Conservation (phyloP, 179 eudicot species). For the Corrigiola litoralis region DNA sequence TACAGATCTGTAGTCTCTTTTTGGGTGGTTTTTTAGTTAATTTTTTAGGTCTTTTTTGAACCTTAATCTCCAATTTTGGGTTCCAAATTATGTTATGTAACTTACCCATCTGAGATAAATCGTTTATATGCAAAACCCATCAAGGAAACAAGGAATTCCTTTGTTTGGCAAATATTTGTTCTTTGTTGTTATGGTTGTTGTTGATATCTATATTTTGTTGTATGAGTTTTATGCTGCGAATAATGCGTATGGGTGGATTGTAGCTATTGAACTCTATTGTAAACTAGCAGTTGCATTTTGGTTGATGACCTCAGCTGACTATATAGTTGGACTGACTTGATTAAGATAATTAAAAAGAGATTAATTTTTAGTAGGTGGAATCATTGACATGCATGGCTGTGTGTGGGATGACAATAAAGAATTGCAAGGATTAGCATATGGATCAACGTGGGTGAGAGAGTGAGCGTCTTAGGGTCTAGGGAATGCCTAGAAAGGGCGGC, state of each 20-base stretch:
- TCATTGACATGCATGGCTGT: not conserved
- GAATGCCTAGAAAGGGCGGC: conserved; percentile 12
- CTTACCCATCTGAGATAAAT: not conserved
- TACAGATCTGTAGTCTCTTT: conserved; percentile 8
- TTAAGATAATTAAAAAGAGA: not conserved
- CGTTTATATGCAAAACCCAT: not conserved
- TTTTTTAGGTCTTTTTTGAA: conserved; percentile 11
- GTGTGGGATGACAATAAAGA: conserved; percentile 10
- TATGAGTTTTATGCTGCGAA: conserved; percentile 2
- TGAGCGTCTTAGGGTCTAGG: not conserved
- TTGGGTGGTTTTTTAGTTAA: not conserved
- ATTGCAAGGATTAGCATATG: conserved; percentile 11
- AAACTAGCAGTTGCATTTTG: not conserved
- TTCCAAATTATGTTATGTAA: not conserved
- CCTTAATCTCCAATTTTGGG: conserved; percentile 4
- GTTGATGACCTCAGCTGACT: conserved; percentile 5
- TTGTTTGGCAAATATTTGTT: not conserved
- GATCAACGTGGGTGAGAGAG: conserved; percentile 31
- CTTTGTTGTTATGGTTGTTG: not conserved
- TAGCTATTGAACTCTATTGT: not conserved
- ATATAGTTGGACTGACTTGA: conserved; percentile 5
- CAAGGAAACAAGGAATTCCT: not conserved
- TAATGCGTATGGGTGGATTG: not conserved
- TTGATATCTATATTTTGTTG: not conserved
- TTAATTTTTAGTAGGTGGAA: not conserved